Evolutionary conservation across 139 green algal genomes (phyloP).

Genomic region (Eudorina sp.): DNA sequence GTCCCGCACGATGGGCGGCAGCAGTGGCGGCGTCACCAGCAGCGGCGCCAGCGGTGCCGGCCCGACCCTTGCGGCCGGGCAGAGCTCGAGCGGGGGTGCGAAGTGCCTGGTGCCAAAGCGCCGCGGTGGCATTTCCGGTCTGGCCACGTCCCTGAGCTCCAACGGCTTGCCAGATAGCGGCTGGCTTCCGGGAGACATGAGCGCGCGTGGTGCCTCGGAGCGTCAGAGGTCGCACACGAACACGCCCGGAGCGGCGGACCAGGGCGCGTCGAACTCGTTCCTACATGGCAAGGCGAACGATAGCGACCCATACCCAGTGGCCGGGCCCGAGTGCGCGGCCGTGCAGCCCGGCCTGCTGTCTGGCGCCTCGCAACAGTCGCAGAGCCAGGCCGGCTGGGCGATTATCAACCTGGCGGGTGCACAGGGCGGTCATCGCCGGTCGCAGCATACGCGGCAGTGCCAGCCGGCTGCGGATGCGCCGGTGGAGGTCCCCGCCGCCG

Average conservation of each 20-base stretch:
- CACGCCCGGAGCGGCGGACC: no score
- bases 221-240: no score
- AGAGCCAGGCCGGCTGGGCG: slow-evolving; percentile 35
- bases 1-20: not conserved
- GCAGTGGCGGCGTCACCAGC: not conserved
- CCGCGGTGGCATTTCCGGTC: not conserved
- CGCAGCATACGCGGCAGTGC: not conserved
- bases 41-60: not conserved
- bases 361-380: not conserved
- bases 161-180: not conserved
- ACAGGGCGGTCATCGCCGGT: not conserved
- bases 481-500: not conserved
- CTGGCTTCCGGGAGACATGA: not conserved
- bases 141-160: not conserved
- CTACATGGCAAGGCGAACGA: no score
- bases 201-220: no score
- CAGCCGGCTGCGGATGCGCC: not conserved
- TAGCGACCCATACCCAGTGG: no score
- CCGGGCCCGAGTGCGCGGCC: no score
- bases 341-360: not conserved
- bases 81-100: not conserved
- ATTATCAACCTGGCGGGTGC: not conserved
- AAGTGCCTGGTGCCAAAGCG: not conserved
- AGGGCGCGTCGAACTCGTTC: no score
- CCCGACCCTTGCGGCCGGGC: no score